These are phyloP conservation scores for Blastobotrys persicus DNA, from an alignment of 1,139 yeast genomes.

Conservation along the genomic window DNA sequence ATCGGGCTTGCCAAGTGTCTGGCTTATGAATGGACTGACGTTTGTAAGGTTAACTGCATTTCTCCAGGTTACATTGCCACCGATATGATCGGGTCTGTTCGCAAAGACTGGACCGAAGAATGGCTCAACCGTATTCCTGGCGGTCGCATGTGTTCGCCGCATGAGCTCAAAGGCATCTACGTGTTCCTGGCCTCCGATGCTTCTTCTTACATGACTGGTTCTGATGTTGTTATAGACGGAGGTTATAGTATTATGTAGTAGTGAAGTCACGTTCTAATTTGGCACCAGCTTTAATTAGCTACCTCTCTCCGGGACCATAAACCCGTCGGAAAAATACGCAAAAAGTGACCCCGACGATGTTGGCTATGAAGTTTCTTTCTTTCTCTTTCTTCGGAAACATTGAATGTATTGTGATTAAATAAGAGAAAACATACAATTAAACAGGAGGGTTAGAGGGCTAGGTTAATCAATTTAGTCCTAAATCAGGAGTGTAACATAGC, in stretches of 20 bases:
- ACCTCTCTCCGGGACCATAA: too few relatives aligned
- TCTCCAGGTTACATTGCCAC: conserved; percentile 79
- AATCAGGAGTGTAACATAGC: too few relatives aligned
- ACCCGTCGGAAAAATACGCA: background rate
- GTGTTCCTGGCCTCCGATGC: conserved; percentile 78
- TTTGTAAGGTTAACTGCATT: conserved; percentile 70
- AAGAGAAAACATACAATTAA: too few relatives aligned
- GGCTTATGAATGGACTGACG: conserved; percentile 83
- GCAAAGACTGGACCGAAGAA: conserved; percentile 4
- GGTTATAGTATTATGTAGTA: conserved; percentile 40
- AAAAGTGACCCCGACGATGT: too few relatives aligned
- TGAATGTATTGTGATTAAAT: too few relatives aligned
- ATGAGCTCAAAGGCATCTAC: conserved; percentile 79
- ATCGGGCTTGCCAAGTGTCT: conserved; percentile 68
- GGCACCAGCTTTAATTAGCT: too few relatives aligned
- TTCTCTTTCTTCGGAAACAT: too few relatives aligned
- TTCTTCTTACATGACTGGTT: conserved; percentile 73
- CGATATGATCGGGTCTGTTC: conserved; percentile 46
- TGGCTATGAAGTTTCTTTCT: too few relatives aligned
- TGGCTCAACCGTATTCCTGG: conserved; percentile 16
- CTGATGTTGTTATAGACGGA: conserved; percentile 76
- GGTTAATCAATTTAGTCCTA: too few relatives aligned
- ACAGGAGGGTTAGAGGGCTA: too few relatives aligned
- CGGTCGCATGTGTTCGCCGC: conserved; percentile 57
- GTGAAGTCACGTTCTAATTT: too few relatives aligned